Conservation (phyloP, 352 stramenopile species). For the Discostella stelligera region DNA sequence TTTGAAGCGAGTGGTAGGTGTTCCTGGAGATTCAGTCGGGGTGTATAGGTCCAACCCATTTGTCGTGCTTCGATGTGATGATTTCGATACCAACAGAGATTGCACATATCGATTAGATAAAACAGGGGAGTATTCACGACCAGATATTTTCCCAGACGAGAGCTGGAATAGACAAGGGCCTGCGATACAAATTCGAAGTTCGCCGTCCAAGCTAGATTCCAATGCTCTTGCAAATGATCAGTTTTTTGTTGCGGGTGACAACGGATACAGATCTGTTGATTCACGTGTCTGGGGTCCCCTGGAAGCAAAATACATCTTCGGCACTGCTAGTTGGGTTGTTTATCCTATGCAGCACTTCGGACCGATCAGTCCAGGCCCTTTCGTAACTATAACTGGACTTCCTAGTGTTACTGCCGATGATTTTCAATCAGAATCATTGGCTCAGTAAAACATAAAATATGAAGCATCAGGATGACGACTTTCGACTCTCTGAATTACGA, state of each 20-base stretch:
- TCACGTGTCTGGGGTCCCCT: slow-evolving; percentile 62
- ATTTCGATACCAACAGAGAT: slow-evolving; percentile 5
- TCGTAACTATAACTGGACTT: slow-evolving; percentile 5
- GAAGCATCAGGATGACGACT: too few species aligned
- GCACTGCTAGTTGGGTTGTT: slow-evolving; percentile 53
- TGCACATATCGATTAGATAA: slow-evolving; percentile 47
- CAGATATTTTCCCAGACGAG: slow-evolving; percentile 53
- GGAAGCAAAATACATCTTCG: slow-evolving; percentile 57
- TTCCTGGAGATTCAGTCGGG: slow-evolving; percentile 53
- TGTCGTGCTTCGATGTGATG: slow-evolving; percentile 30
- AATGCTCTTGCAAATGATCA: slow-evolving; percentile 30
- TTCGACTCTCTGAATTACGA: too few species aligned
- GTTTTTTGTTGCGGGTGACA: slow-evolving; percentile 67
- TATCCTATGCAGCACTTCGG: slow-evolving; percentile 54
- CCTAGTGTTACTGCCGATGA: background rate
- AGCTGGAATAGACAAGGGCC: slow-evolving; percentile 52
- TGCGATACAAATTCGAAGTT: slow-evolving; percentile 21
- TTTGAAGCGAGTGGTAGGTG: slow-evolving; percentile 59
- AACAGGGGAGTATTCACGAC: slow-evolving; percentile 44
- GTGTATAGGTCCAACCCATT: slow-evolving; percentile 54
- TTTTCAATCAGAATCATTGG: background rate
- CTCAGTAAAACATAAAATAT: too few species aligned
- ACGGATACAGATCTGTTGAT: slow-evolving; percentile 63
- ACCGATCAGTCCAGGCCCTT: slow-evolving; percentile 32
- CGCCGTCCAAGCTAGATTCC: background rate